Percentiles rank a stretch among this genome's conserved stretches.
phyloP scores from a whole-genome alignment of 192 early-diverging fungal species.

The Radiomyces spectabilis region DNA sequence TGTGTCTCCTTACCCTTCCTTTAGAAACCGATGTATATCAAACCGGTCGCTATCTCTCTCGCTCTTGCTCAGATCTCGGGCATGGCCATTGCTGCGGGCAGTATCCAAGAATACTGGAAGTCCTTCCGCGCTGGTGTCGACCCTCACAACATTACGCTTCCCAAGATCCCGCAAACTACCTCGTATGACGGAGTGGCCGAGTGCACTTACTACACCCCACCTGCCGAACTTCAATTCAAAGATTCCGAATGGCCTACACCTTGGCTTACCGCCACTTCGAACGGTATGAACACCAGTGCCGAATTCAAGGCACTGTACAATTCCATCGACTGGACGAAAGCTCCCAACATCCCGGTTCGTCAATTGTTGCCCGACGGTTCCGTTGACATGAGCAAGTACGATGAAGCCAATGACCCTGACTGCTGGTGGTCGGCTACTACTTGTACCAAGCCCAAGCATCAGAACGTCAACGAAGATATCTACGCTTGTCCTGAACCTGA shows the following conservation, averaged over 20 bases:
- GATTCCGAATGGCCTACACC: constrained; percentile 16
- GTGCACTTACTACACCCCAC: constrained; percentile 18
- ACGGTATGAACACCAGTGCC: constrained; percentile 26
- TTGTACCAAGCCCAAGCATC: constrained; percentile 19
- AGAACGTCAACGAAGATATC: constrained; percentile 17
- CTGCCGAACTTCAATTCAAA: constrained; percentile 4
- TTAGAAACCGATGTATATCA: constrained; percentile 17
- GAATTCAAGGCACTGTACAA: constrained; percentile 33
- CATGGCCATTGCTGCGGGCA: constrained; percentile 6
- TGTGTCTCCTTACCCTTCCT: neutral
- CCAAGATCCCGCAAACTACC: constrained; percentile 21
- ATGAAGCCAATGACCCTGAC: constrained; percentile 11
- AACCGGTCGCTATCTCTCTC: constrained; percentile 15
- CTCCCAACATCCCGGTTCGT: constrained; percentile 27
- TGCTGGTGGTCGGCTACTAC: constrained; percentile 38
- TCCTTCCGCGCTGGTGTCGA: constrained; percentile 15
- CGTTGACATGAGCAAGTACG: constrained; percentile 19
- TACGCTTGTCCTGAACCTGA: constrained; percentile 26
- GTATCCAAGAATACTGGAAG: constrained; percentile 10
- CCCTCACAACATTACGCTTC: constrained; percentile 23
- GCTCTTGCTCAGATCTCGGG: constrained; percentile 13
- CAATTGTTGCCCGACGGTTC: constrained; percentile 6
- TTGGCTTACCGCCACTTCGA: constrained; percentile 27
- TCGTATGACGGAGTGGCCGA: constrained; percentile 17
- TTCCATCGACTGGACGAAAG: constrained; percentile 31